Conservation (phyloP, 2,329 filamentous ascomycete species). For the Karstenula rhodostoma region DNA sequence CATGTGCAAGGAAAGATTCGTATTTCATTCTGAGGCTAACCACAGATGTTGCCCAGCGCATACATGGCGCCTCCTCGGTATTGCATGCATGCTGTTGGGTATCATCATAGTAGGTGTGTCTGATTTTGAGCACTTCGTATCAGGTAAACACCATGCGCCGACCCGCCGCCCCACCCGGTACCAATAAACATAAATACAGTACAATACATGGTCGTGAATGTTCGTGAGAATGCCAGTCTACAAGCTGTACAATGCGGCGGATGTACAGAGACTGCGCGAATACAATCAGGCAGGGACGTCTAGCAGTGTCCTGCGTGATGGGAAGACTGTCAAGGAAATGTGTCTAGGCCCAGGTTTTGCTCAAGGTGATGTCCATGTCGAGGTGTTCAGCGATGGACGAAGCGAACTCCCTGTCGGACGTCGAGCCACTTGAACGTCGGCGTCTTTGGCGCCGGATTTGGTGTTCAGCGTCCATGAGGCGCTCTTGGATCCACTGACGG, state of each 20-base stretch:
- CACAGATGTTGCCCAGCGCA: constrained; percentile 15
- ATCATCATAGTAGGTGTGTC: constrained; percentile 25
- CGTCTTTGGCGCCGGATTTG: constrained; percentile 56
- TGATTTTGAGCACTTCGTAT: constrained; percentile 44
- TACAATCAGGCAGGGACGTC: neutral
- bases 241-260: neutral
- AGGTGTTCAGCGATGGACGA: constrained; percentile 47
- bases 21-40: constrained; percentile 6
- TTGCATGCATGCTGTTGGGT: constrained; percentile 18
- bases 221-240: constrained; percentile 4
- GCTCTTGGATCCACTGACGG: constrained; percentile 60
- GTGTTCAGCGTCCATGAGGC: constrained; percentile 63
- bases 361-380: constrained; percentile 36
- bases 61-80: constrained; percentile 14
- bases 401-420: constrained; percentile 44
- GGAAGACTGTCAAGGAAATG: neutral
- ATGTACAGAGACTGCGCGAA: neutral
- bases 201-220: constrained; percentile 13
- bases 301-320: constrained; percentile 4
- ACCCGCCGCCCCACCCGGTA: constrained; percentile 9
- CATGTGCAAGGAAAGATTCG: neutral
- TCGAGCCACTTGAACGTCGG: constrained; percentile 45
- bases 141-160: constrained; percentile 32
- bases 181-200: constrained; percentile 8
- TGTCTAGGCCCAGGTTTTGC: constrained; percentile 38